phyloP scores from a whole-genome alignment of 495 filamentous ascomycete genomes.

The Podospora pseudocomata region DNA sequence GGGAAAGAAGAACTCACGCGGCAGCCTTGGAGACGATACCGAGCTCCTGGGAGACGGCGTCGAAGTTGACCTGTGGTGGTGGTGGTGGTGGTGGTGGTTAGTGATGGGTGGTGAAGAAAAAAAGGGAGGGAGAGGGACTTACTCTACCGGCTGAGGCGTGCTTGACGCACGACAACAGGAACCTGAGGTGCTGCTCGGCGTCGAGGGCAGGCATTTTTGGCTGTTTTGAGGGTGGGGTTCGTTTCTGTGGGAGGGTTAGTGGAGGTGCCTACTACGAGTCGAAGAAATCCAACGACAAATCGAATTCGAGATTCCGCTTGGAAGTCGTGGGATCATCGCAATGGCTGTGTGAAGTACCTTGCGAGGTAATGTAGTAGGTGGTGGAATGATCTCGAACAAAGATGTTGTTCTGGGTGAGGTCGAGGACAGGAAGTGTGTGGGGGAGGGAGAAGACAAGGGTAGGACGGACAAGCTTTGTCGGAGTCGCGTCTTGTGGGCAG shows the following conservation, averaged over 20 bases:
- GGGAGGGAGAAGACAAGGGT: neutral
- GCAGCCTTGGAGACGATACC: slow-evolving; percentile 60
- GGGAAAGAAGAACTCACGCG: slow-evolving; percentile 51
- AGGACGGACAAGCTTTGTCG: neutral
- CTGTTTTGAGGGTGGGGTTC: neutral
- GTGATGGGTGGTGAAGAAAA: slow-evolving; percentile 20
- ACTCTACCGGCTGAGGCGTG: slow-evolving; percentile 56
- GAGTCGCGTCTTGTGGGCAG: neutral
- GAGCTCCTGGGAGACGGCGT: slow-evolving; percentile 59
- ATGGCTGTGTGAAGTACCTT: neutral
- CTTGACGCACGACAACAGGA: slow-evolving; percentile 62
- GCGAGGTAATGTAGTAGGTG: neutral
- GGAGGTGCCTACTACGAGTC: neutral
- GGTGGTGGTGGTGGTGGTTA: slow-evolving; percentile 20
- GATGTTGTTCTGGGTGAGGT: neutral
- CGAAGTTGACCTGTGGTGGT: slow-evolving; percentile 56
- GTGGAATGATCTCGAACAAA: neutral
- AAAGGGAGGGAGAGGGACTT: slow-evolving; percentile 18
- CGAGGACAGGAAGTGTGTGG: neutral
- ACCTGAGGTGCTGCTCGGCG: slow-evolving; percentile 56
- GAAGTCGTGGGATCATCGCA: neutral
- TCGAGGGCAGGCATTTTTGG: slow-evolving; percentile 47
- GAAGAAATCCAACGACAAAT: neutral
- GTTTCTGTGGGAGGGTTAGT: neutral
- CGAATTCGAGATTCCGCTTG: neutral